These are phyloP conservation scores for Rhynchosporium agropyri DNA, from an alignment of 2,329 filamentous ascomycete genomes.

Conservation along the genomic window DNA sequence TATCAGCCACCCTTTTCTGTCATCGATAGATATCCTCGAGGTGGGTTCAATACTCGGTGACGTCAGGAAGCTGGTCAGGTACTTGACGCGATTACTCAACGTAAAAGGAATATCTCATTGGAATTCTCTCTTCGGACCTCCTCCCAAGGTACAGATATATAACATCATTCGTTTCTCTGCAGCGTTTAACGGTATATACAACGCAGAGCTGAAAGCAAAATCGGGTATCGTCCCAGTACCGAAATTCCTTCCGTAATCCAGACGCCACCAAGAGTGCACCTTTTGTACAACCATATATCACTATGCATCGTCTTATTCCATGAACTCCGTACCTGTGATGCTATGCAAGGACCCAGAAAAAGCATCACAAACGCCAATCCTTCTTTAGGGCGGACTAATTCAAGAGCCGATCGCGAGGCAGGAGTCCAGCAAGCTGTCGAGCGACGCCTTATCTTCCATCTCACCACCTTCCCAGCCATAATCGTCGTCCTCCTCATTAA, in stretches of 20 bases:
- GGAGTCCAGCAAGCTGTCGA: slow-evolving; percentile 56
- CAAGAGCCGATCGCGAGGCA: slow-evolving; percentile 41
- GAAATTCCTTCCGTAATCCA: slow-evolving; percentile 26
- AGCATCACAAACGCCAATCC: slow-evolving; percentile 31
- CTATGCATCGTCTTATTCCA: slow-evolving; percentile 27
- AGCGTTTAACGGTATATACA: slow-evolving; percentile 7
- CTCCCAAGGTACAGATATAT: neutral
- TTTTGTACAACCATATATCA: slow-evolving; percentile 32
- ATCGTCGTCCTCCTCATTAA: slow-evolving; percentile 60
- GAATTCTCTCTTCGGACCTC: too few species aligned
- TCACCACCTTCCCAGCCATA: slow-evolving; percentile 66
- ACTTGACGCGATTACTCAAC: too few species aligned
- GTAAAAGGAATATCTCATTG: too few species aligned
- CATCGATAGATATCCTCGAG: too few species aligned
- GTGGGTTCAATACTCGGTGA: too few species aligned
- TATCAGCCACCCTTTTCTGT: too few species aligned
- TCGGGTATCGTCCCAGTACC: slow-evolving; percentile 39
- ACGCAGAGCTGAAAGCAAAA: slow-evolving; percentile 4
- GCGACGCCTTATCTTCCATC: slow-evolving; percentile 51
- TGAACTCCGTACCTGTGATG: slow-evolving; percentile 25
- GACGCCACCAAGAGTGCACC: slow-evolving; percentile 27
- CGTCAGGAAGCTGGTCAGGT: too few species aligned
- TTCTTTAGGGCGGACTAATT: slow-evolving; percentile 17
- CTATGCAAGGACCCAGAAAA: slow-evolving; percentile 31
- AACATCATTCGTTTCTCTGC: slow-evolving; percentile 1